Evolutionary conservation across 2,329 filamentous ascomycete genomes (phyloP).

Genomic region (Cadophora sp.): DNA sequence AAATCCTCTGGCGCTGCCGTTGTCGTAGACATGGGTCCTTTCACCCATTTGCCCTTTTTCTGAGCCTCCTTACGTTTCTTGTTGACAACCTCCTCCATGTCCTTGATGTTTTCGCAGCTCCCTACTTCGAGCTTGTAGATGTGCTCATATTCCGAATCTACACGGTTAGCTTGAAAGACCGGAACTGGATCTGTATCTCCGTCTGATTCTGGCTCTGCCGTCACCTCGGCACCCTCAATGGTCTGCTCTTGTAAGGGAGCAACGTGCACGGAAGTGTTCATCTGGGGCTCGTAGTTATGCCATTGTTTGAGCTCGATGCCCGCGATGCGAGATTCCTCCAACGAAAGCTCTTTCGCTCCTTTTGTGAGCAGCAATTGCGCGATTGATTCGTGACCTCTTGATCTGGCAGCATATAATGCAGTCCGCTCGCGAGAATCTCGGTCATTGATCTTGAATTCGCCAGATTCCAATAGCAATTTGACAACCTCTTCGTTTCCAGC

Average conservation of each 20-base stretch:
- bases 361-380: conserved; percentile 6
- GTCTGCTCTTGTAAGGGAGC: conserved; percentile 5
- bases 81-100: conserved; percentile 19
- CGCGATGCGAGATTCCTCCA: conserved; percentile 22
- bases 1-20: background rate
- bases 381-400: conserved; percentile 19
- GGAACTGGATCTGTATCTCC: background rate
- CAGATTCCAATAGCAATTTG: conserved; percentile 9
- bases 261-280: background rate
- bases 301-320: conserved; percentile 18
- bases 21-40: conserved; percentile 9
- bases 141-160: conserved; percentile 15
- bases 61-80: conserved; percentile 11
- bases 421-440: conserved; percentile 23
- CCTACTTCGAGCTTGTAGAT: conserved; percentile 18
- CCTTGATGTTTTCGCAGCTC: conserved; percentile 19
- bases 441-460: conserved; percentile 22
- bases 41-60: conserved; percentile 23
- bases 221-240: conserved; percentile 13
- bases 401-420: conserved; percentile 20
- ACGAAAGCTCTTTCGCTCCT: conserved; percentile 14
- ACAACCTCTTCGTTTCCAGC: conserved; percentile 18
- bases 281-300: conserved; percentile 15
- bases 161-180: background rate
- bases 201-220: conserved; percentile 16